Evolutionary conservation across 352 stramenopile genomes (phyloP), one percentile per base, ranked within the genome.

Genomic region (Phytophthora vignae): DNA sequence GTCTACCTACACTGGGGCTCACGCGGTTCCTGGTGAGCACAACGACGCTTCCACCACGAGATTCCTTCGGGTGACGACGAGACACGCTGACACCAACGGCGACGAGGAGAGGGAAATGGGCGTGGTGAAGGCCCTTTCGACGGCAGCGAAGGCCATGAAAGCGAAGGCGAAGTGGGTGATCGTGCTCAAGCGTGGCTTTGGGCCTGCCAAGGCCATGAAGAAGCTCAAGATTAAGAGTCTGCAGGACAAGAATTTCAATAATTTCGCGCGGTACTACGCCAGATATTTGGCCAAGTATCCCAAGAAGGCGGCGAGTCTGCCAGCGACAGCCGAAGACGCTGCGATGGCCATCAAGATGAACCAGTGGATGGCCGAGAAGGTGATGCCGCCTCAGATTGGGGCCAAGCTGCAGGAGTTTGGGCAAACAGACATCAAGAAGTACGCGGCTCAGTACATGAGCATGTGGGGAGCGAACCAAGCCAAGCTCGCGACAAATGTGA

Each of bases 231-330:
- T 69, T 19, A 31, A 5, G 10, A 38, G 19, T 64, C 9, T 64
- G 0, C 31, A 27, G 6, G 54, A 57, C 42, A 64, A 57, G 10
- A 57, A 57, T 15, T 69, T 64, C 54, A 58, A 64, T 17, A 58
- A 42, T 33, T 69, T 69, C 31, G 44, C 21, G 4, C 50, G 63
- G 54, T 68, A 62, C 29, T 68, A 62, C 36, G 36, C 61, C 36
- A 36, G 25, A 11, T 68, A 68, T 15, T 14, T 46, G n/a, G 17
- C n/a, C 12, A 62, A 61, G 25, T 55, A 68, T 29, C 52, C 59
- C 11, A 40, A 58, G 12, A 66, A 58, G 33, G 52, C 36, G 5
- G 25, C 17, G 10, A 55, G n/a, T 1, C 4, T 62, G 7, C 61
- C 61, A 8, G 46, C 44, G n/a, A 55, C 61, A 11, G 50, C 61